These are phyloP conservation scores for Fusarium verrucosum DNA, from an alignment of 2,329 filamentous ascomycete species.

Conservation along the genomic window DNA sequence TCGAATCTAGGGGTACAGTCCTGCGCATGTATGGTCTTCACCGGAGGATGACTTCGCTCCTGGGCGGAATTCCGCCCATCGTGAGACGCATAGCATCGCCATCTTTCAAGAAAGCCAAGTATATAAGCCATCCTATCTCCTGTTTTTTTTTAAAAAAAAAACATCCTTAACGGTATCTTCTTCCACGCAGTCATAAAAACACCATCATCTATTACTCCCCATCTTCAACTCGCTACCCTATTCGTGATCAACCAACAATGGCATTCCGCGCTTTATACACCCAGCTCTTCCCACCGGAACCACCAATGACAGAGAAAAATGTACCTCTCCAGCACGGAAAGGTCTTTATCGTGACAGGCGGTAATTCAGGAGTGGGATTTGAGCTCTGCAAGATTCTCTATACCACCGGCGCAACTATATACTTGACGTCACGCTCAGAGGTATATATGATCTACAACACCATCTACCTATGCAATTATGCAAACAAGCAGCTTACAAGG, in stretches of 20 bases:
- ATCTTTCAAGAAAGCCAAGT: not conserved
- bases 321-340: slow-evolving; percentile 41
- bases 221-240: not conserved
- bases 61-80: slow-evolving; percentile 17
- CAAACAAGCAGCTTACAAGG: not conserved
- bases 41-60: not conserved
- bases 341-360: slow-evolving; percentile 60
- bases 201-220: not conserved
- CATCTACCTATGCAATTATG: not conserved
- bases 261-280: slow-evolving; percentile 17
- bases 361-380: slow-evolving; percentile 55
- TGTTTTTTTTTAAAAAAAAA: not conserved
- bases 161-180: not conserved
- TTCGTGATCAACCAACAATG: not conserved
- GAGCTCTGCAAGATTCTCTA: slow-evolving; percentile 64
- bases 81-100: not conserved
- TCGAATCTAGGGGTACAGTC: not conserved
- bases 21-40: not conserved
- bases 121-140: not conserved
- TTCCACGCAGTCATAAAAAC: not conserved
- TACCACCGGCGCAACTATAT: slow-evolving; percentile 60
- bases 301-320: slow-evolving; percentile 42
- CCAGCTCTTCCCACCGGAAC: slow-evolving; percentile 23
- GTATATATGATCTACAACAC: slow-evolving; percentile 6
- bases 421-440: slow-evolving; percentile 58